Evolutionary conservation across 805 yeast genomes (phyloP).

Genomic region (Candida andamanensis): DNA sequence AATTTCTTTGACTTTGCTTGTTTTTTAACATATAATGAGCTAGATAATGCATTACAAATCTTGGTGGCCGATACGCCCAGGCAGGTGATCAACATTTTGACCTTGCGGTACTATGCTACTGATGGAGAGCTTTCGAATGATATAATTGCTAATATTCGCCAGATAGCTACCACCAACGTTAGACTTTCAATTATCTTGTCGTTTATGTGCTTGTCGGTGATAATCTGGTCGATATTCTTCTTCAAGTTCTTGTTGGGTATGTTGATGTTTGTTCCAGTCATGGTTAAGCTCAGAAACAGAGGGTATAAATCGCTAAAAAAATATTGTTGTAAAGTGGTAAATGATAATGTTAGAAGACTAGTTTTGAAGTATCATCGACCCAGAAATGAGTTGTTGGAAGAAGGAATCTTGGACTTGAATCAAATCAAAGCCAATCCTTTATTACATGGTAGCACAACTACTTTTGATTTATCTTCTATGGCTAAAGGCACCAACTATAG

Average conservation of each 20-base stretch:
- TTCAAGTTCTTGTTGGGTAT: slow-evolving; percentile 51
- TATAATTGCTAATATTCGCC: slow-evolving; percentile 42
- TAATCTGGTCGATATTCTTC: slow-evolving; percentile 68
- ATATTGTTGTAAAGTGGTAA: slow-evolving; percentile 57
- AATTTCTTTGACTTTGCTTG: slow-evolving; percentile 62
- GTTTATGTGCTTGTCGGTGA: slow-evolving; percentile 69
- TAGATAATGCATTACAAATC: slow-evolving; percentile 57
- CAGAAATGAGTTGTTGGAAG: slow-evolving; percentile 25
- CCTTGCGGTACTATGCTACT: slow-evolving; percentile 50
- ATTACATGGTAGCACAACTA: slow-evolving; percentile 11
- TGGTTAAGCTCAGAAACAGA: slow-evolving; percentile 34
- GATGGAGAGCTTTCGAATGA: slow-evolving; percentile 41
- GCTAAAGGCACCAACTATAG: slow-evolving; percentile 5
- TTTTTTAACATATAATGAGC: slow-evolving; percentile 58
- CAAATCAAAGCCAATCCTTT: slow-evolving; percentile 26
- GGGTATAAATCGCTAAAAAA: slow-evolving; percentile 47
- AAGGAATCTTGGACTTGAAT: slow-evolving; percentile 22
- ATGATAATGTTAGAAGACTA: slow-evolving; percentile 49
- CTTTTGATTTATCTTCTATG: slow-evolving; percentile 6
- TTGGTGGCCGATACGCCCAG: slow-evolving; percentile 82
- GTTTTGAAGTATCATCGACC: slow-evolving; percentile 41
- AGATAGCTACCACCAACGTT: slow-evolving; percentile 56
- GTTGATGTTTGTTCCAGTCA: slow-evolving; percentile 47
- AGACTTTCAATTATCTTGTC: slow-evolving; percentile 68
- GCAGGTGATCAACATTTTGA: slow-evolving; percentile 76